A percentile compares a stretch with the other conserved stretches of the same genome.
Conservation (phyloP, 2,329 filamentous ascomycete genomes). For the Aspergillus felis region DNA sequence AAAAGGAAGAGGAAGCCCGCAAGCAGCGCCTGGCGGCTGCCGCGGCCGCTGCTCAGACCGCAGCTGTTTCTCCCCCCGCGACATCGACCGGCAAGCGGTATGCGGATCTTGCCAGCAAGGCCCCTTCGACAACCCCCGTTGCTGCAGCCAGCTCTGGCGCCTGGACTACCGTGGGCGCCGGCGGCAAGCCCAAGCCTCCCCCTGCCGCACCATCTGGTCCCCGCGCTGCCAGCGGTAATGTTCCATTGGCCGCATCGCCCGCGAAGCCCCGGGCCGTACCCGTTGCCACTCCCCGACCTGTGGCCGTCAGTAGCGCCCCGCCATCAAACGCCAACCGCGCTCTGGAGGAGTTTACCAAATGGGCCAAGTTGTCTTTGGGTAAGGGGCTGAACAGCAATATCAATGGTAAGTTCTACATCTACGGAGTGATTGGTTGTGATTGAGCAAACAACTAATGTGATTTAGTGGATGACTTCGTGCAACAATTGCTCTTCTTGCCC, state of each 20-base stretch:
- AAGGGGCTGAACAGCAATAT: slow-evolving; percentile 68
- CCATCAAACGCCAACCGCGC: slow-evolving; percentile 56
- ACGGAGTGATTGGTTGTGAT: not conserved
- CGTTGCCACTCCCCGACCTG: slow-evolving; percentile 47
- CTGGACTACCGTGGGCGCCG: slow-evolving; percentile 93
- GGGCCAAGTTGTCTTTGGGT: slow-evolving; percentile 74
- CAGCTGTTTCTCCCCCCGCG: slow-evolving; percentile 40
- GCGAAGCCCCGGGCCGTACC: slow-evolving; percentile 53
- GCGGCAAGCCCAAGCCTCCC: slow-evolving; percentile 83
- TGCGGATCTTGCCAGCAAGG: slow-evolving; percentile 87
- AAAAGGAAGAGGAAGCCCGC: slow-evolving; percentile 87
- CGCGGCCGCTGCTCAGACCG: slow-evolving; percentile 46
- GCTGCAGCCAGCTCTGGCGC: slow-evolving; percentile 51
- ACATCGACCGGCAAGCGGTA: slow-evolving; percentile 73
- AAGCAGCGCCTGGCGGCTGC: slow-evolving; percentile 66
- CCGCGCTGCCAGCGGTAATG: slow-evolving; percentile 46
- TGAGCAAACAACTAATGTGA: slow-evolving; percentile 30
- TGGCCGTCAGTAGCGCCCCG: slow-evolving; percentile 44
- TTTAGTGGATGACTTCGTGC: slow-evolving; percentile 74
- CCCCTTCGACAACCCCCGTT: slow-evolving; percentile 43
- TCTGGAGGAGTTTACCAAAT: slow-evolving; percentile 90
- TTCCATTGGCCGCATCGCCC: slow-evolving; percentile 34
- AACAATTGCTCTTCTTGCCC: slow-evolving; percentile 70
- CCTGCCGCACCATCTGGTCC: slow-evolving; percentile 42
- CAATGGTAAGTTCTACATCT: slow-evolving; percentile 51